Evolutionary conservation across 2,329 filamentous ascomycete genomes (phyloP).

Genomic region (Aureobasidium sp.): DNA sequence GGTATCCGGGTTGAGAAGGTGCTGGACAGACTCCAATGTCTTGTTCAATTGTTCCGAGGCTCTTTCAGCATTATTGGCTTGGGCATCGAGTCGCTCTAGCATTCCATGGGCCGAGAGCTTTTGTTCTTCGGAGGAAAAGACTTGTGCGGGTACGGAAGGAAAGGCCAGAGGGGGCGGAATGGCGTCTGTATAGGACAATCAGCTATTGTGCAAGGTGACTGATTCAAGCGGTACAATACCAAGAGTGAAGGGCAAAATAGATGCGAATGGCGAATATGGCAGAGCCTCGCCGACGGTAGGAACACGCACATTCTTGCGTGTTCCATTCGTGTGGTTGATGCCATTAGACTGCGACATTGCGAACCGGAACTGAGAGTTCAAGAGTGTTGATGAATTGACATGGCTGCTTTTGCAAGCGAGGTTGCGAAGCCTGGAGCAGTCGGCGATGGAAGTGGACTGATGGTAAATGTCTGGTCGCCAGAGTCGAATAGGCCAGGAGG

Average conservation of each 20-base stretch:
- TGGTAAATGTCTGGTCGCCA: background rate
- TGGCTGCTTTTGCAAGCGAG: conserved; percentile 1
- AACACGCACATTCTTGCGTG: conserved; percentile 24
- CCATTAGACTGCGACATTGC: conserved; percentile 11
- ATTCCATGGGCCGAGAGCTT: conserved; percentile 45
- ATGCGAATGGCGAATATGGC: conserved; percentile 75
- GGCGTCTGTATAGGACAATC: conserved; percentile 33
- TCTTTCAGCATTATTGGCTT: conserved; percentile 53
- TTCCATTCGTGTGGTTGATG: background rate
- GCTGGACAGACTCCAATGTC: conserved; percentile 66
- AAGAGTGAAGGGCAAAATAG: conserved; percentile 69
- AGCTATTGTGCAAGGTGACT: background rate
- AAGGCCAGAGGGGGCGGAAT: conserved; percentile 40
- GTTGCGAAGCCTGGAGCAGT: background rate
- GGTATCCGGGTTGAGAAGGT: conserved; percentile 64
- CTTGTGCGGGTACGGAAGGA: conserved; percentile 33
- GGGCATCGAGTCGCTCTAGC: conserved; percentile 63
- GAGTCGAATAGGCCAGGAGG: background rate
- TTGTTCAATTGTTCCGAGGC: conserved; percentile 62
- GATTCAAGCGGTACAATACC: conserved; percentile 42
- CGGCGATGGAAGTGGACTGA: background rate
- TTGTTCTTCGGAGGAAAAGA: conserved; percentile 36
- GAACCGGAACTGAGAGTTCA: background rate
- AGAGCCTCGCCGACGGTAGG: conserved; percentile 64
- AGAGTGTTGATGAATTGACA: background rate